phyloP scores from a whole-genome alignment of 2,329 filamentous ascomycete species.

The Verticillium tricorpus region DNA sequence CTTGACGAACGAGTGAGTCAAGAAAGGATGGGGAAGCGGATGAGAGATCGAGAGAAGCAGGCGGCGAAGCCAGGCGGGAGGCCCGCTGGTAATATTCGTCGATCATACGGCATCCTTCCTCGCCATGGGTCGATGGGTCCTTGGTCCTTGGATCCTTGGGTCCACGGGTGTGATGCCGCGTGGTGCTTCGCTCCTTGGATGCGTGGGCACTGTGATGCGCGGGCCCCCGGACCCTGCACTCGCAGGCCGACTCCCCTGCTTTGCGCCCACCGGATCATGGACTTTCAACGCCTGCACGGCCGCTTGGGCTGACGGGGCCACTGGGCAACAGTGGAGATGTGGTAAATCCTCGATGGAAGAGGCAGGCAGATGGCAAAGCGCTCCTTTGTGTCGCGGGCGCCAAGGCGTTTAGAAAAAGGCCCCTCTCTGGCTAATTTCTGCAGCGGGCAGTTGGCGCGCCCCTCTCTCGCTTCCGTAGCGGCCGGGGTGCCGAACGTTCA shows the following conservation, averaged over 20 bases:
- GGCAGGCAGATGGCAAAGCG: neutral
- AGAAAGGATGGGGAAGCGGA: constrained; percentile 1
- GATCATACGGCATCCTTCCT: neutral
- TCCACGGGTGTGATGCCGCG: neutral
- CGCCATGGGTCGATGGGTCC: neutral
- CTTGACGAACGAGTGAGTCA: constrained; percentile 1
- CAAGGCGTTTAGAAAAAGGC: neutral
- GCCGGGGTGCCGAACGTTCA: neutral
- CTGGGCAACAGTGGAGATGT: neutral
- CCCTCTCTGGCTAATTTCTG: neutral
- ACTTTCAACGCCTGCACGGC: neutral
- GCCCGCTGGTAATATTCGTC: constrained; percentile 1
- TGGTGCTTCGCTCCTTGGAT: neutral
- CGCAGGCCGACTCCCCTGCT: neutral
- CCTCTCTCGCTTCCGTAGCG: neutral
- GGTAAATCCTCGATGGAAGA: neutral
- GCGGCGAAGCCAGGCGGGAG: constrained; percentile 1
- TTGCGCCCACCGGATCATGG: neutral
- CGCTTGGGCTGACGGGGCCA: neutral
- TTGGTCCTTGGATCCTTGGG: neutral
- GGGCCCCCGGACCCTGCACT: neutral
- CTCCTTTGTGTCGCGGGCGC: neutral
- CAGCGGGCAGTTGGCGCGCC: neutral
- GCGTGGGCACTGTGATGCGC: neutral
- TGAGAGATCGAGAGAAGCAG: neutral